Conservation (phyloP, 306 rosid species). For the Vigna unguiculata region DNA sequence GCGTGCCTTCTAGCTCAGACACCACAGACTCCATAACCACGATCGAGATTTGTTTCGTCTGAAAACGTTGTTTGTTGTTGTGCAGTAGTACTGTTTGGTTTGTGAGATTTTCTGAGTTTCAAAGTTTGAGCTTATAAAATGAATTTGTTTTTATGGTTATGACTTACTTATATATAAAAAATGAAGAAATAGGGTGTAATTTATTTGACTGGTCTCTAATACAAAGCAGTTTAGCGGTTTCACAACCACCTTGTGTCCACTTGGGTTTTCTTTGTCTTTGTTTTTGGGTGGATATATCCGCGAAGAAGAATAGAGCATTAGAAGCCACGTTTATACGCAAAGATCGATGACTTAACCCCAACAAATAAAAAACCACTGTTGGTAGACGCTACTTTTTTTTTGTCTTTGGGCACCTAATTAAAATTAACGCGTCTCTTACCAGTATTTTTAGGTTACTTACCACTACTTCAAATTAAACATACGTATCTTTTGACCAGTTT, state of each 20-base stretch:
- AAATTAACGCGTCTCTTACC: conserved; percentile 21
- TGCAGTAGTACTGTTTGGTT: neutral
- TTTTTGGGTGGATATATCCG: conserved; percentile 63
- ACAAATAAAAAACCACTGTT: conserved; percentile 44
- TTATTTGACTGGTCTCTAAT: conserved; percentile 34
- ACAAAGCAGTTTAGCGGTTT: conserved; percentile 67
- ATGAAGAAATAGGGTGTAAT: conserved; percentile 10
- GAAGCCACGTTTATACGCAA: conserved; percentile 56
- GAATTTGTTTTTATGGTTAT: conserved; percentile 43
- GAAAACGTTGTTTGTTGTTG: neutral
- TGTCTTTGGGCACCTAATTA: conserved; percentile 39
- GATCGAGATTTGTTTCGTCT: neutral
- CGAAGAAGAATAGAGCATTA: conserved; percentile 56
- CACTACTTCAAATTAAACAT: neutral
- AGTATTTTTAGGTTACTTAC: conserved; percentile 45
- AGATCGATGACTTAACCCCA: conserved; percentile 76
- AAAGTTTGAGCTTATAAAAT: conserved; percentile 3
- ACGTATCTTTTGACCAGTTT: conserved; percentile 22
- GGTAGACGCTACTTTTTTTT: conserved; percentile 4
- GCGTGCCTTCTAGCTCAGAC: conserved; percentile 88
- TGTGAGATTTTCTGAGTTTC: neutral
- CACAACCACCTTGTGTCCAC: conserved; percentile 52
- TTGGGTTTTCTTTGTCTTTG: neutral
- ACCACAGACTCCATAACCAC: conserved; percentile 70
- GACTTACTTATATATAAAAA: neutral